Conservation (phyloP, 139 green algal species). For the Chlorella sorokiniana region DNA sequence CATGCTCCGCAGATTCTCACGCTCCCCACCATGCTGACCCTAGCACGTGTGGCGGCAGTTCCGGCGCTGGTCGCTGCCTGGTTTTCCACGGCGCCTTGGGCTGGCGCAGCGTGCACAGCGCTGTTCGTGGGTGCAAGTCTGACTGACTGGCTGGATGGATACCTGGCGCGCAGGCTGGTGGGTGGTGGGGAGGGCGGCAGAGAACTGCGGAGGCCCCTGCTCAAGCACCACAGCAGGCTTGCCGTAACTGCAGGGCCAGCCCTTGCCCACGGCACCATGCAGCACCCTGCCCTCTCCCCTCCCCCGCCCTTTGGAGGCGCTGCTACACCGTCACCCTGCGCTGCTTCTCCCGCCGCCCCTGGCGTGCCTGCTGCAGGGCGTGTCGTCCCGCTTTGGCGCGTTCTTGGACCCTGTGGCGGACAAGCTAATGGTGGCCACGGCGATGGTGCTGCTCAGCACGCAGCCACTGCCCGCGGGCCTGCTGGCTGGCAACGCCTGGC, state of each 20-base stretch:
- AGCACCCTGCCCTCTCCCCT: too few relatives aligned
- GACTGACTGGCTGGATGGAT: slow-evolving; percentile 96
- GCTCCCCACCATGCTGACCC: slow-evolving; percentile 87
- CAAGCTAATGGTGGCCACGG: slow-evolving; percentile 90
- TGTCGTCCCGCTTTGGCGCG: slow-evolving; percentile 82
- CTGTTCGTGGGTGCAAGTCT: slow-evolving; percentile 86
- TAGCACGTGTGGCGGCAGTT: slow-evolving; percentile 81
- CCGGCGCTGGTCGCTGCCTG: slow-evolving; percentile 76
- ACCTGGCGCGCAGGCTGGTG: slow-evolving; percentile 88
- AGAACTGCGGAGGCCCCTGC: too few relatives aligned
- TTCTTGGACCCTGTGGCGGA: slow-evolving; percentile 97
- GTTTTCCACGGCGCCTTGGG: slow-evolving; percentile 54
- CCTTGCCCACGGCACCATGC: too few relatives aligned
- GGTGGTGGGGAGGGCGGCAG: background rate
- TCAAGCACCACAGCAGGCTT: too few relatives aligned
- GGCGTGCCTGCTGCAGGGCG: slow-evolving; percentile 51
- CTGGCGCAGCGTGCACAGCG: slow-evolving; percentile 45
- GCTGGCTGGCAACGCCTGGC: slow-evolving; percentile 74
- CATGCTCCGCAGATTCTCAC: slow-evolving; percentile 66
- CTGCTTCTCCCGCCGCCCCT: background rate
- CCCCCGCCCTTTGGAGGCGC: background rate
- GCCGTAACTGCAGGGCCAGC: background rate
- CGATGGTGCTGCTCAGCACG: slow-evolving; percentile 81
- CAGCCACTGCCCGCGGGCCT: slow-evolving; percentile 63
- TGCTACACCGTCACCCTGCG: background rate